These are phyloP conservation scores for Chrysosphaeria jannelii DNA, from an alignment of 2,329 filamentous ascomycete genomes.

Conservation along the genomic window DNA sequence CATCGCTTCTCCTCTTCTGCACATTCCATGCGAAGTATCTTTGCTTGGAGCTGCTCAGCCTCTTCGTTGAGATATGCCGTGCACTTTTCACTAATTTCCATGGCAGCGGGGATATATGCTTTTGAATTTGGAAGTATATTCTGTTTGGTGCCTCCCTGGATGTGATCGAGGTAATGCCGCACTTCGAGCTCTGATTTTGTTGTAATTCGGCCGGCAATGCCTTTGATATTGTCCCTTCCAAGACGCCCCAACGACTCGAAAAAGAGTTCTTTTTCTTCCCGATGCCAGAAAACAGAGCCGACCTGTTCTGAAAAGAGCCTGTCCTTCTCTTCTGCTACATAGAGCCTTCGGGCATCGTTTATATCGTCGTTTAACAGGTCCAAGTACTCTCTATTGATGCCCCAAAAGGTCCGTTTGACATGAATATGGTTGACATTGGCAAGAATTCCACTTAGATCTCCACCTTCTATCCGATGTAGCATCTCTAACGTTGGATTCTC, in stretches of 20 bases:
- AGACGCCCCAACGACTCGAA: slow-evolving; percentile 33
- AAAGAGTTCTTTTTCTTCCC: slow-evolving; percentile 37
- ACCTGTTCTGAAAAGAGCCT: slow-evolving; percentile 22
- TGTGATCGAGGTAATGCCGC: slow-evolving; percentile 31
- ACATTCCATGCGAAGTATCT: slow-evolving; percentile 33
- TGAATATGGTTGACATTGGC: no score
- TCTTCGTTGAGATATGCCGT: slow-evolving; percentile 33
- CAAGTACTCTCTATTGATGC: no score
- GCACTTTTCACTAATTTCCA: slow-evolving; percentile 38
- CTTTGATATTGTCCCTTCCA: slow-evolving; percentile 28
- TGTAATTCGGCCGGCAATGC: slow-evolving; percentile 28
- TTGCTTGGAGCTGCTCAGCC: slow-evolving; percentile 31
- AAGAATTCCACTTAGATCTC: no score
- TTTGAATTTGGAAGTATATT: no score
- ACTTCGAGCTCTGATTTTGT: slow-evolving; percentile 53
- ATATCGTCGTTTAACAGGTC: slow-evolving; percentile 25
- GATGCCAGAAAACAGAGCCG: slow-evolving; percentile 39
- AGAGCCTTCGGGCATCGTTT: slow-evolving; percentile 15
- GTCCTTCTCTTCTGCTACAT: slow-evolving; percentile 7
- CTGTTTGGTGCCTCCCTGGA: slow-evolving; percentile 18
- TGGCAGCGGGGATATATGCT: slow-evolving; percentile 37
- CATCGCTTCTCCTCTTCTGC: slow-evolving; percentile 26
- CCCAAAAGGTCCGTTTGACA: no score
- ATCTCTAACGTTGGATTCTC: no score
- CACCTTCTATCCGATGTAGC: no score